phyloP scores from a whole-genome alignment of 1,284 basidiomycete genomes.

The Trichosporon inkin region DNA sequence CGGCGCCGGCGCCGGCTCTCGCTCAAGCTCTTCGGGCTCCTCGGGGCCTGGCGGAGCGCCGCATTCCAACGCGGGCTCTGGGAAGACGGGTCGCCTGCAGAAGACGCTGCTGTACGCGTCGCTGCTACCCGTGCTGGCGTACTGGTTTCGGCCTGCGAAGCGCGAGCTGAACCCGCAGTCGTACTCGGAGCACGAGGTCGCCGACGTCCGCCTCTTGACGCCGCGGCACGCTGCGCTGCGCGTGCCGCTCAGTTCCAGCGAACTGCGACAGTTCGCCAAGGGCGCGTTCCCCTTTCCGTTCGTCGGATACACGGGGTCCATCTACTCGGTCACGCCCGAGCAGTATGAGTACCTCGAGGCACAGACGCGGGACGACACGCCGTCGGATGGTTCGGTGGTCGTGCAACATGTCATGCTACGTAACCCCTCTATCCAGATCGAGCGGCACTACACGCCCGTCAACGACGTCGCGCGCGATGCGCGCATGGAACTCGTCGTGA shows the following conservation, averaged over 20 bases:
- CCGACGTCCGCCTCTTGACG: conserved; percentile 20
- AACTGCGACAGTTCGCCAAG: conserved; percentile 10
- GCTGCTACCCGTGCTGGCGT: conserved; percentile 13
- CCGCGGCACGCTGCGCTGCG: conserved; percentile 35
- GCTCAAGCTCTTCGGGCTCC: too few relatives aligned
- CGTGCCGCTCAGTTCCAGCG: conserved; percentile 7
- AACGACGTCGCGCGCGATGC: conserved; percentile 41
- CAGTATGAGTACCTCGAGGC: background rate
- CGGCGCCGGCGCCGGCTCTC: too few relatives aligned
- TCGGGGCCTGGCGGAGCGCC: too few relatives aligned
- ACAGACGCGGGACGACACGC: conserved; percentile 18
- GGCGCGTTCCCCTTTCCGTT: conserved; percentile 5
- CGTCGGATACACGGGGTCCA: background rate
- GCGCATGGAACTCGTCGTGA: conserved; percentile 41
- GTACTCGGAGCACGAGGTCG: conserved; percentile 39
- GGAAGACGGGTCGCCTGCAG: background rate
- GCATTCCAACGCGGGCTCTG: too few relatives aligned
- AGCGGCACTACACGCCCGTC: conserved; percentile 47
- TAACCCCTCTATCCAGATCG: conserved; percentile 46
- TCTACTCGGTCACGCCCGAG: conserved; percentile 2
- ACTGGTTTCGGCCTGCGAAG: conserved; percentile 7
- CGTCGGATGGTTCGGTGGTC: conserved; percentile 25
- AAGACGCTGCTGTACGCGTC: conserved; percentile 6
- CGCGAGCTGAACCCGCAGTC: conserved; percentile 25
- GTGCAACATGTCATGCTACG: conserved; percentile 49